Conservation (phyloP, 768 basidiomycete species). For the Leucosporidium creatinivorum region DNA sequence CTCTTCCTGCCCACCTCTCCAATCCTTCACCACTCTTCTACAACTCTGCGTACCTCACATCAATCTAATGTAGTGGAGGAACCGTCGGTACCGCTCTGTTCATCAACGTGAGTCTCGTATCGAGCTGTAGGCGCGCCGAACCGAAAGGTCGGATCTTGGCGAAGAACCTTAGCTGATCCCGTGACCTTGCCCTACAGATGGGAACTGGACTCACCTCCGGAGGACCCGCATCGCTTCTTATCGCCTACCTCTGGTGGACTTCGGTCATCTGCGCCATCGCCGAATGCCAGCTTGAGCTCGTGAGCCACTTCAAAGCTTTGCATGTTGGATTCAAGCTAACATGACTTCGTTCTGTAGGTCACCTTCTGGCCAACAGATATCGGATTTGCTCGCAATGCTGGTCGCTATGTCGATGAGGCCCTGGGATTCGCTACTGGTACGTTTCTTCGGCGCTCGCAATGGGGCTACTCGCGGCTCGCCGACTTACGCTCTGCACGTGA, state of each 20-base stretch:
- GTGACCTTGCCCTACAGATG: background rate
- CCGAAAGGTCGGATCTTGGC: background rate
- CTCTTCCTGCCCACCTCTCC: too few relatives aligned
- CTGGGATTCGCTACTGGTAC: background rate
- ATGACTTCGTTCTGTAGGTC: background rate
- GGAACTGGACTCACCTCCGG: background rate
- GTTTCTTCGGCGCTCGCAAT: too few relatives aligned
- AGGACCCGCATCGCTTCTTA: background rate
- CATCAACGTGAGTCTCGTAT: background rate
- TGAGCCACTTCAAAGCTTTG: background rate
- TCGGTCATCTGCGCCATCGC: background rate
- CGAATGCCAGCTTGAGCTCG: background rate
- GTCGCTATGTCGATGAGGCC: background rate
- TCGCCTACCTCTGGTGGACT: background rate
- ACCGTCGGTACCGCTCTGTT: background rate
- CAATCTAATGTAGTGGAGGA: background rate
- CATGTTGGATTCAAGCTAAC: background rate
- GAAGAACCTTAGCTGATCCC: too few relatives aligned
- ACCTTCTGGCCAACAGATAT: background rate
- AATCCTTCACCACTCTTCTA: too few relatives aligned
- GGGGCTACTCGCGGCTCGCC: too few relatives aligned
- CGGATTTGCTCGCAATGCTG: background rate
- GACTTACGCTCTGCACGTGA: too few relatives aligned
- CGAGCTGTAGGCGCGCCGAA: background rate
- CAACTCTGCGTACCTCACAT: background rate